A percentile compares a stretch with the other conserved stretches of the same genome.
Evolutionary conservation across 192 early-diverging fungal genomes (phyloP).

Genomic region (Podila horticola): DNA sequence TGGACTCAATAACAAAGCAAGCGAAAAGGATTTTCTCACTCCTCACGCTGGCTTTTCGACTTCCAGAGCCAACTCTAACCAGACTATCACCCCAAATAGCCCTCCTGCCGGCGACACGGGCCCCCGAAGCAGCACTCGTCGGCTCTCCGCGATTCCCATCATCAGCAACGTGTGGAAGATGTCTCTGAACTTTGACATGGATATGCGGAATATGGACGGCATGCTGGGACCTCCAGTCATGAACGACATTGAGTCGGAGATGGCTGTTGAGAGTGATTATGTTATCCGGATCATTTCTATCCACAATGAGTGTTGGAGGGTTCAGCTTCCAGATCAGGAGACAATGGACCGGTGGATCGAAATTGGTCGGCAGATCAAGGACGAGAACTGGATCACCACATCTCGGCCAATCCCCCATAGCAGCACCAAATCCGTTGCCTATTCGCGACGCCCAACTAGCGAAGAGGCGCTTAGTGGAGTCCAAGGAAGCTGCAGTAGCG

Average conservation of each 20-base stretch:
- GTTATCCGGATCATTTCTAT: slow-evolving; percentile 37
- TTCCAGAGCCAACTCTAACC: background rate
- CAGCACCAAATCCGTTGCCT: background rate
- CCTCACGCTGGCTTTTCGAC: background rate
- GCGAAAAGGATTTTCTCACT: background rate
- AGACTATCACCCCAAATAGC: background rate
- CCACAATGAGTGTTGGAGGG: slow-evolving; percentile 39
- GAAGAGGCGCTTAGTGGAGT: background rate
- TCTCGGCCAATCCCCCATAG: background rate
- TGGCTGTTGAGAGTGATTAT: slow-evolving; percentile 16
- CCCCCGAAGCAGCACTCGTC: background rate
- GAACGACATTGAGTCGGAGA: background rate
- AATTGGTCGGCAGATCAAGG: slow-evolving; percentile 37
- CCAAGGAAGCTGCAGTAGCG: background rate
- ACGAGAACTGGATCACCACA: slow-evolving; percentile 34
- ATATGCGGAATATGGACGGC: slow-evolving; percentile 26
- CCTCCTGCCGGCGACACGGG: background rate
- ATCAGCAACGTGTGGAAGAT: slow-evolving; percentile 3
- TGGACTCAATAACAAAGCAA: background rate
- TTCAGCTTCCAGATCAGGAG: slow-evolving; percentile 38
- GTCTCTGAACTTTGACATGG: slow-evolving; percentile 9
- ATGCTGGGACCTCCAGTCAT: background rate
- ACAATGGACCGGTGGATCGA: slow-evolving; percentile 45
- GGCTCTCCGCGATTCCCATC: background rate
- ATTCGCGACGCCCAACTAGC: background rate